Conservation (phyloP, 108 stramenopile genomes). For the Pseudonitzschia multiseries region DNA sequence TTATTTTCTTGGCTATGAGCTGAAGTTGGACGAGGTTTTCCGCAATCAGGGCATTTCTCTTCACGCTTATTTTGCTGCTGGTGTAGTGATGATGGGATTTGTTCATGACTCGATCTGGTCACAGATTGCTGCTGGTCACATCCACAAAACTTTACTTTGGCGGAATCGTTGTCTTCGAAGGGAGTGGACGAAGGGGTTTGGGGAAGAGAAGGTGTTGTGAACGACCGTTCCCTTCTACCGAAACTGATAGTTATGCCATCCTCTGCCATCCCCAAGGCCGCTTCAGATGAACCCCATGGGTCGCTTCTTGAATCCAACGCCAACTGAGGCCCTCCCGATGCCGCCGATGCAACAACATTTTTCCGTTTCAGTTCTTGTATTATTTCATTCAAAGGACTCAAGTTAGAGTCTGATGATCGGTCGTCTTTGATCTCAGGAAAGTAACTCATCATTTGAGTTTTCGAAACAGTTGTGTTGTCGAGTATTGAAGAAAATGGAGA, state of each 20-base stretch:
- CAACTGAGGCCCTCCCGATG: conserved; percentile 31
- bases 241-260: background rate
- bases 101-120: background rate
- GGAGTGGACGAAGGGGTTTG: background rate
- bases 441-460: background rate
- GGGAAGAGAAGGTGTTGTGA: background rate
- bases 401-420: conserved; percentile 15
- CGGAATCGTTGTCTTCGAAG: background rate
- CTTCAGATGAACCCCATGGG: conserved; percentile 37
- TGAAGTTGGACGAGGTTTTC: background rate
- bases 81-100: background rate
- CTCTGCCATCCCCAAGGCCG: background rate
- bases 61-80: background rate
- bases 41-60: background rate
- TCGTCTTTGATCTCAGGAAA: conserved; percentile 36
- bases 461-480: background rate
- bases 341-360: conserved; percentile 50
- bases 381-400: conserved; percentile 41
- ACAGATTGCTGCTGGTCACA: conserved; percentile 3
- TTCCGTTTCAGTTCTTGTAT: conserved; percentile 44
- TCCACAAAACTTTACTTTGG: background rate
- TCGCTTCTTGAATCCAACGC: conserved; percentile 31
- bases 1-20: background rate
- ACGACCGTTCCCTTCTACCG: background rate
- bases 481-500: too few relatives aligned